Evolutionary conservation across 1,139 yeast species (phyloP).

Genomic region (Nadsonia commutata): DNA sequence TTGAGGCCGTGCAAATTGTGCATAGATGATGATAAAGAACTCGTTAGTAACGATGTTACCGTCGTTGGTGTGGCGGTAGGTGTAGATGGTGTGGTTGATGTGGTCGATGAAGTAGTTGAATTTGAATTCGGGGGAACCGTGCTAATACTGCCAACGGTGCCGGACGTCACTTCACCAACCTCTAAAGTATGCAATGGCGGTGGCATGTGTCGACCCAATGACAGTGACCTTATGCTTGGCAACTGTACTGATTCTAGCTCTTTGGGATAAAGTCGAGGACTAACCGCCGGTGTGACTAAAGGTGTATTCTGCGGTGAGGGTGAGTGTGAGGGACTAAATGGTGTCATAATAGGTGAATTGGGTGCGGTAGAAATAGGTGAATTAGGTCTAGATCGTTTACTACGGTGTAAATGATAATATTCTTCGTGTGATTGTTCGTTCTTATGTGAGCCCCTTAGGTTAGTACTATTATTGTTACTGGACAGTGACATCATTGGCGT

Average conservation of each 20-base stretch:
- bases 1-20: no score
- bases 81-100: constrained; percentile 5
- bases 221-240: constrained; percentile 26
- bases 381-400: constrained; percentile 61
- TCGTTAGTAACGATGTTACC: no score
- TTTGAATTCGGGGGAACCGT: constrained; percentile 4
- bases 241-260: constrained; percentile 23
- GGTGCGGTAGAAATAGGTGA: constrained; percentile 67
- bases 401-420: constrained; percentile 32
- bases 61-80: not conserved
- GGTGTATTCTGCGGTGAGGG: constrained; percentile 44
- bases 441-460: constrained; percentile 13
- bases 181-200: constrained; percentile 25
- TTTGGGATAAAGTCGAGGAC: constrained; percentile 33
- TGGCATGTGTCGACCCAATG: constrained; percentile 22
- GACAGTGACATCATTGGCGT: constrained; percentile 32
- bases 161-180: constrained; percentile 12
- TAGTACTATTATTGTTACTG: constrained; percentile 7
- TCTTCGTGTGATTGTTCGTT: constrained; percentile 28
- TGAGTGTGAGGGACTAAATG: constrained; percentile 24
- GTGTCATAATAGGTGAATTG: constrained; percentile 25
- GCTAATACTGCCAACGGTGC: constrained; percentile 4
- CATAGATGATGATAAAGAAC: no score
- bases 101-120: constrained; percentile 2
- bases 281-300: constrained; percentile 43